These are phyloP conservation scores for Moesziomyces sp. DNA, from an alignment of 1,284 basidiomycete species.

Conservation along the genomic window DNA sequence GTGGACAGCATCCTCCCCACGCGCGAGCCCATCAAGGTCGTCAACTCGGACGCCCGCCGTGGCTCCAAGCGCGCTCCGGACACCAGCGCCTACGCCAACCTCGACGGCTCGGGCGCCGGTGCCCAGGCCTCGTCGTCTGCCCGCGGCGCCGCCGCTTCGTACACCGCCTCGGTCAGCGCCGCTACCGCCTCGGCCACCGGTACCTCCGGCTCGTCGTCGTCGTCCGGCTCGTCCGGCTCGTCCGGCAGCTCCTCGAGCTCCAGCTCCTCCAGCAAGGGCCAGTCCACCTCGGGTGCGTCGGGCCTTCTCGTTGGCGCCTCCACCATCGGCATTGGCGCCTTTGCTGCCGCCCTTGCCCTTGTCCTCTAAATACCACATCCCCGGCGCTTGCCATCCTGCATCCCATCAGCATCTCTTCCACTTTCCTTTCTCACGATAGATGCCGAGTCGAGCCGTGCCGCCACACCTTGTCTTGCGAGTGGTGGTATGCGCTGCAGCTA, in stretches of 20 bases:
- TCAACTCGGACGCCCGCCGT: conserved; percentile 42
- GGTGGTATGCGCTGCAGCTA: background rate
- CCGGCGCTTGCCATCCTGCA: background rate
- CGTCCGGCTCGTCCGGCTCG: background rate
- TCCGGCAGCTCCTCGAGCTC: conserved; percentile 5
- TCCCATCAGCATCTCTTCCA: background rate
- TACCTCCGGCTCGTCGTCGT: conserved; percentile 1
- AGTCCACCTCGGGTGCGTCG: conserved; percentile 32
- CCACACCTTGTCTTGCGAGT: too few species aligned
- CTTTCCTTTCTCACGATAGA: background rate
- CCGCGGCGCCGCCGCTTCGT: conserved; percentile 9
- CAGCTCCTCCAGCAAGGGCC: conserved; percentile 12
- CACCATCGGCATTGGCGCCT: conserved; percentile 26
- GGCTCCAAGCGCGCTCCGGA: conserved; percentile 43
- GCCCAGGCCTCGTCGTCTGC: conserved; percentile 19
- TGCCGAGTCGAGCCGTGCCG: background rate
- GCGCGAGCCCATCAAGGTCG: conserved; percentile 37
- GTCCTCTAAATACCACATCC: conserved; percentile 12
- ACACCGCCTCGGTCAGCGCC: conserved; percentile 1
- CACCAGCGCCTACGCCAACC: conserved; percentile 33
- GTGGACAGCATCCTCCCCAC: conserved; percentile 48
- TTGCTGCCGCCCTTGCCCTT: conserved; percentile 38
- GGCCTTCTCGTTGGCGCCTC: conserved; percentile 19
- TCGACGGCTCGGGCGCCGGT: conserved; percentile 28
- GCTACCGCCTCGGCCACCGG: background rate